Percentiles rank a stretch among this genome's conserved stretches.
Evolutionary conservation across 2,329 filamentous ascomycete species (phyloP).

Genomic region (Aureobasidium sp.): DNA sequence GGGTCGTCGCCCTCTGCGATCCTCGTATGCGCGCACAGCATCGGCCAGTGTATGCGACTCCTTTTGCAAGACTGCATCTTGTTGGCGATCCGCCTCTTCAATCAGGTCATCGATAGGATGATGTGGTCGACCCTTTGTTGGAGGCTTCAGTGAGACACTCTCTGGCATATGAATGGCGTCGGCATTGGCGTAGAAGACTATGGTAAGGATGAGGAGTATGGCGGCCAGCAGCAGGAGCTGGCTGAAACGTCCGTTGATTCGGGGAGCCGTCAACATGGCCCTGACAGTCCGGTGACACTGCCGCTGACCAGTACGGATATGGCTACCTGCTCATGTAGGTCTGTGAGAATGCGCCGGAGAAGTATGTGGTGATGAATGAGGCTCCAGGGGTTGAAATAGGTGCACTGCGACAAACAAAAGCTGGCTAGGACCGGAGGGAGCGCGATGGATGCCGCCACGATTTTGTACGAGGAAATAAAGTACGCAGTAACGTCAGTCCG

Average conservation of each 20-base stretch:
- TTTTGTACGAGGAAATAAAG: background rate
- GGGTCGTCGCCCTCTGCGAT: slow-evolving; percentile 38
- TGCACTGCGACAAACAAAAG: background rate
- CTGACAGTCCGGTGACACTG: background rate
- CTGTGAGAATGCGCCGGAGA: background rate
- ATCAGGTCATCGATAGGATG: slow-evolving; percentile 34
- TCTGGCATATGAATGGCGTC: background rate
- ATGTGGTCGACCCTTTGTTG: background rate
- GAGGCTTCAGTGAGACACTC: background rate
- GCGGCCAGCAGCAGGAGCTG: slow-evolving; percentile 9
- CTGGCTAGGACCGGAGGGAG: background rate
- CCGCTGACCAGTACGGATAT: background rate
- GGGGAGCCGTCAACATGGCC: slow-evolving; percentile 6
- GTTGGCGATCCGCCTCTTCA: slow-evolving; percentile 25
- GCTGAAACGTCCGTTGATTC: slow-evolving; percentile 5
- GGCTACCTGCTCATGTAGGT: background rate
- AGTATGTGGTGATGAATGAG: background rate
- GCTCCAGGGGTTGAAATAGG: background rate
- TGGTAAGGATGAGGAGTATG: background rate
- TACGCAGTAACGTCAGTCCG: too few relatives aligned
- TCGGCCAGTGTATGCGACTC: slow-evolving; percentile 29
- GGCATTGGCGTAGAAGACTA: slow-evolving; percentile 2
- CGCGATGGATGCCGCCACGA: background rate
- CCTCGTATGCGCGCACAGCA: slow-evolving; percentile 35
- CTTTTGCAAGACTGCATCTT: slow-evolving; percentile 25